Conservation (phyloP, 2,329 filamentous ascomycete species). For the Ilyonectria destructans region DNA sequence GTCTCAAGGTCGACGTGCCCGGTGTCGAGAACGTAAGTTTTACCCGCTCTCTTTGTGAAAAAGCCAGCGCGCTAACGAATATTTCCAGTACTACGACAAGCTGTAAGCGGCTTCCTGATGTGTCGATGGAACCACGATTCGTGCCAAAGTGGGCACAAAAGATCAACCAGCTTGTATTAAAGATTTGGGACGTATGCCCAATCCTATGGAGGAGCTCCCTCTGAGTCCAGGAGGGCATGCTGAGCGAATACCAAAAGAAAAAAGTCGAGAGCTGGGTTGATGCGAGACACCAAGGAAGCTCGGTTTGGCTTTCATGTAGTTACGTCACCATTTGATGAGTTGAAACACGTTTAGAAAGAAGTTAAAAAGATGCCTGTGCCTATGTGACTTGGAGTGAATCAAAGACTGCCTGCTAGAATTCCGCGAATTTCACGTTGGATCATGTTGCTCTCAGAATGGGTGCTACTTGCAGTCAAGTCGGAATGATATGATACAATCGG, state of each 20-base stretch:
- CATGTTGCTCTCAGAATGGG: not conserved
- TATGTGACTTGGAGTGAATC: not conserved
- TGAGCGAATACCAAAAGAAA: slow-evolving; percentile 55
- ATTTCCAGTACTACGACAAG: slow-evolving; percentile 94
- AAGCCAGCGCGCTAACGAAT: slow-evolving; percentile 43
- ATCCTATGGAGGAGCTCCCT: slow-evolving; percentile 48
- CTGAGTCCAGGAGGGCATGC: slow-evolving; percentile 48
- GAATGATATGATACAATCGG: too few relatives aligned
- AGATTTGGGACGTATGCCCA: slow-evolving; percentile 51
- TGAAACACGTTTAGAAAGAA: slow-evolving; percentile 56
- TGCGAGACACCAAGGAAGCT: slow-evolving; percentile 58
- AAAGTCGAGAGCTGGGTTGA: slow-evolving; percentile 56
- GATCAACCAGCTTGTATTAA: slow-evolving; percentile 59
- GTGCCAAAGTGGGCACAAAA: slow-evolving; percentile 61
- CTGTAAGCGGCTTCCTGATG: slow-evolving; percentile 77
- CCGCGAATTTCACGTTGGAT: not conserved
- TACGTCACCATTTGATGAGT: slow-evolving; percentile 60
- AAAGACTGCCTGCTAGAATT: not conserved
- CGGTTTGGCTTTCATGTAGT: slow-evolving; percentile 60
- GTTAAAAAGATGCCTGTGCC: slow-evolving; percentile 35
- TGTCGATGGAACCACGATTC: slow-evolving; percentile 64
- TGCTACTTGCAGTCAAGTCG: too few relatives aligned
- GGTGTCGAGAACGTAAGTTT: slow-evolving; percentile 93
- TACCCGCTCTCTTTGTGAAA: not conserved
- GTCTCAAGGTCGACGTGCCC: slow-evolving; percentile 96